Base-by-base conservation (phyloP, 768 basidiomycete genomes). In the Inosperma sp. region DNA sequence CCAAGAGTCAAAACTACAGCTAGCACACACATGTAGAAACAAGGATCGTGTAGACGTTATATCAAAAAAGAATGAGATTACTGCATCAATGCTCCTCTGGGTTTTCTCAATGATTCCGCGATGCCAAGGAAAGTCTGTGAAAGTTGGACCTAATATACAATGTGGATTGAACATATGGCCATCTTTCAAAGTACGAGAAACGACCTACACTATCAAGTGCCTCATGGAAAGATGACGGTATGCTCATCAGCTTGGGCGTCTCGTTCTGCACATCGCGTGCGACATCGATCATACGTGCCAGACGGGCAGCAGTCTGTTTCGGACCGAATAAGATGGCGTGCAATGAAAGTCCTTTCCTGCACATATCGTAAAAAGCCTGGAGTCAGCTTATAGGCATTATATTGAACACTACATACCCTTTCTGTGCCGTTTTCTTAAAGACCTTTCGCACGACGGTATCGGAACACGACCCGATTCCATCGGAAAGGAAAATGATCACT, bases 261-360 rank as follows among this genome's bases (percentile, higher is more conserved):
- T 58, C 65, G 29, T 66, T 73, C 53, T 81, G 75, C 3, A 73
- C 68, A 39, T 77, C 73, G 5, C 56, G 59, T 0, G 82, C 81
- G n/a, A 82, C 70, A 4, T 73, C 61, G 1, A 72, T 70, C 82
- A 83, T 83, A 14, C 72, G 66, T 21, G 69, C 68, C 19, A 84
- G 63, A 35, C 23, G n/a, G n/a, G 9, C 25, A 19, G 46, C 25
- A 37, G 46, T 26, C 25, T 0, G 7, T 17, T 25, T 58, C 1
- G 65, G 64, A 4, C 79, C 82, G 34, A 84, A 83, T 0, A 77
- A 72, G n/a, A 84, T 76, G 0, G 81, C 60, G 37, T 83, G 82
- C 57, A 83, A 78, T 0, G 81, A 80, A 1, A 81, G 64, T 0
- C 80, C 64, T 65, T 78, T 78, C 10, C 82, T 83, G 27, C 35